These are phyloP conservation scores for Phascolomyces articulosus DNA, from an alignment of 371 early-diverging fungal genomes.

Conservation along the genomic window DNA sequence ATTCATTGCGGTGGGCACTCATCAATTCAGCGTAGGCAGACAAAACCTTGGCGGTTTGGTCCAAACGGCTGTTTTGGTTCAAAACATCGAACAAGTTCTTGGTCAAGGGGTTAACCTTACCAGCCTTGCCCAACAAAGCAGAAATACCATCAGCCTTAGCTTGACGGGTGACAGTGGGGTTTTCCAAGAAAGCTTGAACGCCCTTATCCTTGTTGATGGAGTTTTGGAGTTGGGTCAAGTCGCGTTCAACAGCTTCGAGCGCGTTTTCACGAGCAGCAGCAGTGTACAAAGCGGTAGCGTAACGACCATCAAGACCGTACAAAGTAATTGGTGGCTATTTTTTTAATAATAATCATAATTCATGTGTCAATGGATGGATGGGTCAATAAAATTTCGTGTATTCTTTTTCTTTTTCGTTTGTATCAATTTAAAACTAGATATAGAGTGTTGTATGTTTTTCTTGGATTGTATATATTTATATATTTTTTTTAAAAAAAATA, in stretches of 20 bases:
- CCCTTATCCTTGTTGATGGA: conserved; percentile 75
- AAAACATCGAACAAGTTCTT: conserved; percentile 89
- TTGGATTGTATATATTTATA: too few relatives aligned
- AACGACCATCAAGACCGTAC: conserved; percentile 95
- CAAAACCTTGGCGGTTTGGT: conserved; percentile 83
- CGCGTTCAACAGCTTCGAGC: conserved; percentile 87
- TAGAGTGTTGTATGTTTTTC: too few relatives aligned
- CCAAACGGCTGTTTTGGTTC: conserved; percentile 93
- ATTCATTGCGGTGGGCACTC: conserved; percentile 92
- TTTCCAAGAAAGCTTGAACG: conserved; percentile 78
- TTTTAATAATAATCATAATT: background rate
- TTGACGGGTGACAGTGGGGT: conserved; percentile 83
- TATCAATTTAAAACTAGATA: background rate
- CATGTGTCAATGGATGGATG: too few relatives aligned
- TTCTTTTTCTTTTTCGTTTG: background rate
- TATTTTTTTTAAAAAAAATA: background rate
- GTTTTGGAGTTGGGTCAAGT: conserved; percentile 72
- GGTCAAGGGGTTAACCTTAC: conserved; percentile 80
- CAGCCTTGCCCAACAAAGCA: conserved; percentile 59
- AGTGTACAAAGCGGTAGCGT: conserved; percentile 95
- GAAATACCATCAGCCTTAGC: conserved; percentile 80
- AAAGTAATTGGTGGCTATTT: conserved; percentile 81
- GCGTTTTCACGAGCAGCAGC: conserved; percentile 88
- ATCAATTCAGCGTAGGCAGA: conserved; percentile 81
- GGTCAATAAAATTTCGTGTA: background rate